phyloP scores from a whole-genome alignment of 108 stramenopile species.

The Chaetoceros tenuissimus region DNA sequence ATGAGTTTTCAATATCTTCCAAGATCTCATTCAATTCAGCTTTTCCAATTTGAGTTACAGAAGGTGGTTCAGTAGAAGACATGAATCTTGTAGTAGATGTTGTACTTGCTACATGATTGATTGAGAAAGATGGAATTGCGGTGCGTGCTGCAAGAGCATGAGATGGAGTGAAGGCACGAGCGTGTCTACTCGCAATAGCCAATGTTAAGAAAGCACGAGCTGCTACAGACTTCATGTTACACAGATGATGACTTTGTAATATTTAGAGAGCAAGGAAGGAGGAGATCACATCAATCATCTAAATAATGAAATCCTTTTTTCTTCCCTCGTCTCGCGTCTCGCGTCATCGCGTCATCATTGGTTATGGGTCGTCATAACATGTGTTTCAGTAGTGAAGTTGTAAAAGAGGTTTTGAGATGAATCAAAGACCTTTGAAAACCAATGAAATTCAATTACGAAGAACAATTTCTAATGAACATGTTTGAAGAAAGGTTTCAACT shows the following conservation, averaged over 20 bases:
- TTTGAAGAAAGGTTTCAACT: too few relatives aligned
- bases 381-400: too few relatives aligned
- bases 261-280: not conserved
- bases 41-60: not conserved
- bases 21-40: not conserved
- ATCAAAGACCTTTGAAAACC: not conserved
- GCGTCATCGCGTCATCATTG: too few relatives aligned
- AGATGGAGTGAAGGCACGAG: not conserved
- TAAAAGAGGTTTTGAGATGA: too few relatives aligned
- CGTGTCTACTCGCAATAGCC: not conserved
- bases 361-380: too few relatives aligned
- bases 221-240: not conserved
- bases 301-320: too few relatives aligned
- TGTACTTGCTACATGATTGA: not conserved
- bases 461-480: too few relatives aligned
- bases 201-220: not conserved
- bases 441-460: too few relatives aligned
- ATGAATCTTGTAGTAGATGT: not conserved
- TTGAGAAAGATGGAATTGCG: not conserved
- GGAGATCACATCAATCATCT: too few relatives aligned
- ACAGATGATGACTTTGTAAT: not conserved
- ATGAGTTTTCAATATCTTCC: not conserved
- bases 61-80: not conserved
- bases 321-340: too few relatives aligned
- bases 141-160: not conserved